A percentile compares a stretch with the other conserved stretches of the same genome.
These are phyloP conservation scores for Coniella lustricola DNA, from an alignment of 2,329 filamentous ascomycete species.

Conservation along the genomic window DNA sequence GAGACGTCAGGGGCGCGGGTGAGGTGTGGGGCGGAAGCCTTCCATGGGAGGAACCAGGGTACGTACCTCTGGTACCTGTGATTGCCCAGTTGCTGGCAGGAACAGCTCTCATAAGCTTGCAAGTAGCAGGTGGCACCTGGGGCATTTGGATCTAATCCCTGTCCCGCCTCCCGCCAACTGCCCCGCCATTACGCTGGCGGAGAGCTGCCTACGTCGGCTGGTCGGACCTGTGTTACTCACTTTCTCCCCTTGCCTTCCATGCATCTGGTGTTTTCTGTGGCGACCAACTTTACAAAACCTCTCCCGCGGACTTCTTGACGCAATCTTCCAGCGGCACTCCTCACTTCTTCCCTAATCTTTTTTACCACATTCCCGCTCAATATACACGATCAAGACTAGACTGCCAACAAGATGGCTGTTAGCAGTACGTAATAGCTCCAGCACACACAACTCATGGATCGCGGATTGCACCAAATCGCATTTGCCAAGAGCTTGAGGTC, in stretches of 20 bases:
- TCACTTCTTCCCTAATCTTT: no score
- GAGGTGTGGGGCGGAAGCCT: conserved; percentile 1
- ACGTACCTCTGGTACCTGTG: conserved; percentile 4
- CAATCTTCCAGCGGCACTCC: no score
- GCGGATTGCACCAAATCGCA: no score
- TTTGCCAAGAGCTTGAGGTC: no score
- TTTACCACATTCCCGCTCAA: no score
- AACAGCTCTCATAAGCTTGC: neutral
- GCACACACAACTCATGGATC: no score
- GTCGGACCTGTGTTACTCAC: neutral
- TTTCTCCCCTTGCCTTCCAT: neutral
- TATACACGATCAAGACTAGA: neutral
- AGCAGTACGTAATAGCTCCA: conserved; percentile 36
- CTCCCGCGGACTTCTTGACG: no score
- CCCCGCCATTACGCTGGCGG: conserved; percentile 11
- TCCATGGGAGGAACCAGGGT: conserved; percentile 4
- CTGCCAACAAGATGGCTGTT: conserved; percentile 42
- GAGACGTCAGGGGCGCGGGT: conserved; percentile 7
- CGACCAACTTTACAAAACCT: no score
- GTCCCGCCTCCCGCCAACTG: conserved; percentile 1
- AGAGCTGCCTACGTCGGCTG: conserved; percentile 8
- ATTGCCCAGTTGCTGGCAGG: neutral
- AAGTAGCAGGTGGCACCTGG: no score
- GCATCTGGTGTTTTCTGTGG: neutral
- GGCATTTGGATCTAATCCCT: neutral